These are phyloP conservation scores for Aureobasidium lini DNA, from an alignment of 2,329 filamentous ascomycete genomes.

Conservation along the genomic window DNA sequence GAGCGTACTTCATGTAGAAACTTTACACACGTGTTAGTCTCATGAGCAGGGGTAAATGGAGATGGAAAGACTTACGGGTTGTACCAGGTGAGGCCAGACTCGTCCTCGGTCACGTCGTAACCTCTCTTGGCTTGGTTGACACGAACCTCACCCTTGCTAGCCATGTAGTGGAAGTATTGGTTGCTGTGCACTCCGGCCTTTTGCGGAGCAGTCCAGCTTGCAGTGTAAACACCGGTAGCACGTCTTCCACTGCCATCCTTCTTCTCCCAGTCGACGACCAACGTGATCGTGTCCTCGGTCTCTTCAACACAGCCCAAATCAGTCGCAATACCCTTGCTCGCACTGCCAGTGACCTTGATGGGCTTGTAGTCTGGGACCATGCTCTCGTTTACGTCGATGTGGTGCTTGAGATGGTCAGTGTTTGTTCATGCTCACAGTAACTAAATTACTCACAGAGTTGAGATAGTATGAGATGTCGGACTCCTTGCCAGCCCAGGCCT, in stretches of 20 bases:
- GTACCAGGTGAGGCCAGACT: constrained; percentile 66
- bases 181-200: constrained; percentile 92
- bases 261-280: constrained; percentile 83
- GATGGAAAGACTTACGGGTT: constrained; percentile 55
- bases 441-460: constrained; percentile 49
- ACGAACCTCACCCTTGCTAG: constrained; percentile 71
- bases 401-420: constrained; percentile 45
- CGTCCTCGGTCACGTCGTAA: constrained; percentile 88
- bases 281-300: constrained; percentile 89
- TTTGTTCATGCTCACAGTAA: not conserved
- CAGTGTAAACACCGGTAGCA: constrained; percentile 85
- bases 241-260: constrained; percentile 59
- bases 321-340: constrained; percentile 70
- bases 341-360: constrained; percentile 68
- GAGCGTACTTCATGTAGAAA: constrained; percentile 62
- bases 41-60: not conserved
- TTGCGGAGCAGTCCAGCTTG: constrained; percentile 89
- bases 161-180: constrained; percentile 96
- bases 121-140: constrained; percentile 91
- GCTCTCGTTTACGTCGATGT: constrained; percentile 85
- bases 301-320: constrained; percentile 67
- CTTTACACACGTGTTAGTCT: not conserved
- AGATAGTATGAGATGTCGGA: constrained; percentile 95
- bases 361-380: constrained; percentile 82
- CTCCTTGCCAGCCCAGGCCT: constrained; percentile 85